A percentile compares a stretch with the other conserved stretches of the same genome.
phyloP scores from a whole-genome alignment of 352 stramenopile species.

The Phytophthora chlamydospora region DNA sequence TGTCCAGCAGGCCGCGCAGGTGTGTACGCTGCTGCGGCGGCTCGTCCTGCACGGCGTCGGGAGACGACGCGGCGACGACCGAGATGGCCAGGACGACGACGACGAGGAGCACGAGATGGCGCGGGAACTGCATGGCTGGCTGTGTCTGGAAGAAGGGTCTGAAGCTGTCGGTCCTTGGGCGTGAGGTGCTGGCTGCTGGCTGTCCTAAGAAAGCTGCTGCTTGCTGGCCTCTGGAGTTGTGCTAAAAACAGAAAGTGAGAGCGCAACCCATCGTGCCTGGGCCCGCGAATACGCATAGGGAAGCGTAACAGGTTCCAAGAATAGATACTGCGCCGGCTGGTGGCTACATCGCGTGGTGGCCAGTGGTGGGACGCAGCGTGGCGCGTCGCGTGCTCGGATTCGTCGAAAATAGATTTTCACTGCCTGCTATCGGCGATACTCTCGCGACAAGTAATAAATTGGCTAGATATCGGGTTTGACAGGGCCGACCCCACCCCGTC shows the following conservation, averaged over 20 bases:
- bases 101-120: conserved; percentile 31
- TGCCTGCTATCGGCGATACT: no score
- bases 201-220: conserved; percentile 1
- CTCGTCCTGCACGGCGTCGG: conserved; percentile 6
- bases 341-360: conserved; percentile 8
- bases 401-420: no score
- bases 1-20: conserved; percentile 47
- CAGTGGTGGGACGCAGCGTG: no score
- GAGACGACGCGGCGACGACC: neutral
- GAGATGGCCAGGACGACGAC: conserved; percentile 20
- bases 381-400: no score
- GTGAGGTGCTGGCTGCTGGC: neutral
- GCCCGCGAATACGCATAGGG: conserved; percentile 4
- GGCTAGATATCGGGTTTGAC: neutral
- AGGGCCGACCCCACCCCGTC: conserved; percentile 8
- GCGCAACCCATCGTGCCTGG: conserved; percentile 8
- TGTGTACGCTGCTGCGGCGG: conserved; percentile 37
- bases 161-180: conserved; percentile 12
- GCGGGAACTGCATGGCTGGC: conserved; percentile 32
- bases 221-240: neutral
- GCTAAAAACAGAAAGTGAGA: conserved; percentile 46
- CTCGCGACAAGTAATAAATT: no score
- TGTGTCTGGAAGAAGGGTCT: neutral
- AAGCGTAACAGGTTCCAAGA: conserved; percentile 18
- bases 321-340: conserved; percentile 18